These are phyloP conservation scores for Chenopodium album DNA, from an alignment of 148 eudicot genomes.

Conservation along the genomic window DNA sequence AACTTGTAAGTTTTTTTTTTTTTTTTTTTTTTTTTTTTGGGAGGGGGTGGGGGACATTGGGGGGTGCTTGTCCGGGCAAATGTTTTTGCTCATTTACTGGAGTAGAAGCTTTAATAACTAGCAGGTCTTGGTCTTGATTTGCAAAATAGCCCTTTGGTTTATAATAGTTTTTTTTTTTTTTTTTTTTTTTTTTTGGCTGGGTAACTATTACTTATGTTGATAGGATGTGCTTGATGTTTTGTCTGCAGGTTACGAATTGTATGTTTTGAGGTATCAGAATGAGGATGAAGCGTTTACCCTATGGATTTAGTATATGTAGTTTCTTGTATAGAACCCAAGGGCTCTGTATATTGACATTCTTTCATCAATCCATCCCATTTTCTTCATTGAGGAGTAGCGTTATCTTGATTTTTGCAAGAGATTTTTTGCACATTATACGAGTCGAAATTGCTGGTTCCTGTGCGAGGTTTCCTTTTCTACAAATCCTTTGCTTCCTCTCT, in stretches of 20 bases:
- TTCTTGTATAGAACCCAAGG: slow-evolving; percentile 1
- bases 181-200: too few species aligned
- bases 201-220: neutral
- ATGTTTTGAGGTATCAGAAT: neutral
- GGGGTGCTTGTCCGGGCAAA: neutral
- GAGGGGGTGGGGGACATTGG: too few species aligned
- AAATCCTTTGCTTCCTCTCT: neutral
- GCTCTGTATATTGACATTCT: slow-evolving; percentile 10
- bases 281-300: neutral
- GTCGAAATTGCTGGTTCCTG: neutral
- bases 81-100: neutral
- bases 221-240: neutral
- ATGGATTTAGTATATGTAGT: slow-evolving; percentile 9
- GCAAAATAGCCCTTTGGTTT: too few species aligned
- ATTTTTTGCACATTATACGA: neutral
- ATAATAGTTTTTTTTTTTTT: too few species aligned
- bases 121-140: neutral
- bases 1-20: slow-evolving; percentile 21
- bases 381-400: neutral
- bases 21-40: neutral
- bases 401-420: slow-evolving; percentile 2
- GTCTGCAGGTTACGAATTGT: slow-evolving; percentile 6
- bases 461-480: neutral
- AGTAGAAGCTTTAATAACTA: neutral
- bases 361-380: neutral